These are phyloP conservation scores for Fusarium nanum DNA, from an alignment of 2,329 filamentous ascomycete genomes.

Conservation along the genomic window DNA sequence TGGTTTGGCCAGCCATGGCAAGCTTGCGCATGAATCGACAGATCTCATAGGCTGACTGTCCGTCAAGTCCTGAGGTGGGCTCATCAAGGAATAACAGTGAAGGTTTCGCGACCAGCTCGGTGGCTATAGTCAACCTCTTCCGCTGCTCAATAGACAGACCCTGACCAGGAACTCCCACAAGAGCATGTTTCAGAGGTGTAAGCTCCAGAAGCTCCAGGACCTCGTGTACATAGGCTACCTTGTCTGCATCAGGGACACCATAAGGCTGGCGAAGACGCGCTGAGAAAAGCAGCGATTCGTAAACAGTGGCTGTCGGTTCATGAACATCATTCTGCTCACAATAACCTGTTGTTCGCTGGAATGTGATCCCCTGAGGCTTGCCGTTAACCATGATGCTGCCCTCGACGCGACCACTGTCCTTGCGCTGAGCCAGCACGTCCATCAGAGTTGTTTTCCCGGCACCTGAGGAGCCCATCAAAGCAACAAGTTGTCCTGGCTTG, in stretches of 20 bases:
- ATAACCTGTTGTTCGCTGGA: conserved; percentile 88
- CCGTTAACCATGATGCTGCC: conserved; percentile 77
- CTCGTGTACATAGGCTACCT: conserved; percentile 82
- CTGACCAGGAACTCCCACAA: conserved; percentile 68
- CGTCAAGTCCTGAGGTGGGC: conserved; percentile 74
- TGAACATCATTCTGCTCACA: conserved; percentile 93
- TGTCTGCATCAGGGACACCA: conserved; percentile 73
- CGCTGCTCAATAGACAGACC: conserved; percentile 66
- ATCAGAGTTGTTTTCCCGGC: conserved; percentile 89
- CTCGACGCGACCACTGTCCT: conserved; percentile 85
- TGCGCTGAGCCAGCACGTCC: conserved; percentile 83
- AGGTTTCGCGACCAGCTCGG: conserved; percentile 70
- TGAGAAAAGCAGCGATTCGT: conserved; percentile 84
- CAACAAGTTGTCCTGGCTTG: conserved; percentile 77
- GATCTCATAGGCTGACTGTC: conserved; percentile 73
- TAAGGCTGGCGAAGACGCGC: conserved; percentile 82
- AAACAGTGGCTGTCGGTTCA: conserved; percentile 67
- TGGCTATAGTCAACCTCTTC: conserved; percentile 68
- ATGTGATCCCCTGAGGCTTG: conserved; percentile 74
- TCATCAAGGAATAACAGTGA: conserved; percentile 70
- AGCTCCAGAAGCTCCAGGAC: conserved; percentile 72
- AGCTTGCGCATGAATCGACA: conserved; percentile 75
- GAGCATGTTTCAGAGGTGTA: conserved; percentile 70
- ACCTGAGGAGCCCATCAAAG: conserved; percentile 78
- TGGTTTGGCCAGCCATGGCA: conserved; percentile 72